Percentiles rank a stretch among this genome's conserved stretches.
These are phyloP conservation scores for Thelephora terrestris DNA, from an alignment of 1,284 basidiomycete species.

Conservation along the genomic window DNA sequence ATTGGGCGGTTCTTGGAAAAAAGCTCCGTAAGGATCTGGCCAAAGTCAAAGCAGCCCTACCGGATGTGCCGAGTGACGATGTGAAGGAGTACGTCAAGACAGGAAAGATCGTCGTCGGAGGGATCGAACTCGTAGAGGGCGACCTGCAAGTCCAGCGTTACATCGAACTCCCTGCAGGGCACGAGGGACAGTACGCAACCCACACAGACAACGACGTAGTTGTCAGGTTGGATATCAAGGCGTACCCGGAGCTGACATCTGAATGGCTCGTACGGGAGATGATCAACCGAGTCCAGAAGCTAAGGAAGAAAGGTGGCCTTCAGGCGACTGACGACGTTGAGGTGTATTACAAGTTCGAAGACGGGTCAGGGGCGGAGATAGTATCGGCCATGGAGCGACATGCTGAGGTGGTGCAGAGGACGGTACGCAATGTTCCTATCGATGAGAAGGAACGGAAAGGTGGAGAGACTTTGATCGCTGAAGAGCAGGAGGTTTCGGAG, in stretches of 20 bases:
- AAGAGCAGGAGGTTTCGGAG: conserved; percentile 84
- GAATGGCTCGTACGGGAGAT: conserved; percentile 89
- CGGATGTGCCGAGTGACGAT: conserved; percentile 71
- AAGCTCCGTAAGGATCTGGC: conserved; percentile 92
- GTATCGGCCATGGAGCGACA: conserved; percentile 63
- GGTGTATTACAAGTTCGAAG: conserved; percentile 80
- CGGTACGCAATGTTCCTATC: conserved; percentile 64
- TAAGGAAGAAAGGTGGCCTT: conserved; percentile 92
- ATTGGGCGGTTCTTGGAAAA: conserved; percentile 91
- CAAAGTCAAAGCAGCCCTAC: conserved; percentile 85
- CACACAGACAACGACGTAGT: conserved; percentile 95
- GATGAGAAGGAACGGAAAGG: conserved; percentile 46
- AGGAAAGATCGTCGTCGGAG: conserved; percentile 80
- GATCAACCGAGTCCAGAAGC: conserved; percentile 90
- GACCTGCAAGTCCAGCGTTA: conserved; percentile 89
- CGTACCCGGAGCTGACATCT: conserved; percentile 78
- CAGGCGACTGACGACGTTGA: conserved; percentile 93
- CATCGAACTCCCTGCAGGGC: conserved; percentile 69
- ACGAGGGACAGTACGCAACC: conserved; percentile 63
- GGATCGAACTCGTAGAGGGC: conserved; percentile 82
- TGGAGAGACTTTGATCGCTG: conserved; percentile 47
- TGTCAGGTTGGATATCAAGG: conserved; percentile 81
- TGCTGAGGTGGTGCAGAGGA: conserved; percentile 66
- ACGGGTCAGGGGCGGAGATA: conserved; percentile 57
- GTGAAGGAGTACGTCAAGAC: conserved; percentile 74